A percentile compares a stretch with the other conserved stretches of the same genome.
These are phyloP conservation scores for Aspergillus diversus DNA, from an alignment of 495 filamentous ascomycete species.

Conservation along the genomic window DNA sequence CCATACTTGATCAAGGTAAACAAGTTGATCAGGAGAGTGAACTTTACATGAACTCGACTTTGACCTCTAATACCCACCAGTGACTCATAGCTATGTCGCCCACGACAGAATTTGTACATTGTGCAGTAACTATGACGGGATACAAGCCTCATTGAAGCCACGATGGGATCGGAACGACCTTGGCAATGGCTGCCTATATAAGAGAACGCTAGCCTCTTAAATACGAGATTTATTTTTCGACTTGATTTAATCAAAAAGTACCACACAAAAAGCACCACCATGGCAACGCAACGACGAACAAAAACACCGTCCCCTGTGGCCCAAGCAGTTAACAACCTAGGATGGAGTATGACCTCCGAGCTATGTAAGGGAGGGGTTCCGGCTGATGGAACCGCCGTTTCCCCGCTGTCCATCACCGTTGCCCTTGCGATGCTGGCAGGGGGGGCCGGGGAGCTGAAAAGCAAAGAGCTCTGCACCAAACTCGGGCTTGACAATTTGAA, in stretches of 20 bases:
- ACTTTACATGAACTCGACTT: no score
- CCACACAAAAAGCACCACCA: neutral
- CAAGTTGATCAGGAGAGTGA: no score
- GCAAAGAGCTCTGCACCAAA: neutral
- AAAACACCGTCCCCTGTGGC: neutral
- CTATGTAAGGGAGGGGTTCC: neutral
- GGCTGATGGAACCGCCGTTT: constrained; percentile 2
- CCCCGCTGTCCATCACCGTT: constrained; percentile 2
- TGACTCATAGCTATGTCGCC: no score
- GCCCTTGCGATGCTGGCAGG: constrained; percentile 8
- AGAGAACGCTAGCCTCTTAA: no score
- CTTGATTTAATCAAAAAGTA: neutral
- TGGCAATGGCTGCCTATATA: no score
- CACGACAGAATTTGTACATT: no score
- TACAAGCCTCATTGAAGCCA: no score
- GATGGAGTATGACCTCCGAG: neutral
- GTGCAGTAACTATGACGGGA: no score
- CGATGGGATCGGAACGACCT: no score
- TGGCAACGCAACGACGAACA: neutral
- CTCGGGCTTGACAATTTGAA: neutral
- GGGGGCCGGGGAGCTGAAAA: neutral
- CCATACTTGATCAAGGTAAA: no score
- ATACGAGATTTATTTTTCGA: no score
- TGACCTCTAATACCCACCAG: no score
- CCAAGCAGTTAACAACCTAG: constrained; percentile 1